Percentiles rank a stretch among this genome's conserved stretches.
Evolutionary conservation across 768 basidiomycete species (phyloP).

Genomic region (Suillus luteus): DNA sequence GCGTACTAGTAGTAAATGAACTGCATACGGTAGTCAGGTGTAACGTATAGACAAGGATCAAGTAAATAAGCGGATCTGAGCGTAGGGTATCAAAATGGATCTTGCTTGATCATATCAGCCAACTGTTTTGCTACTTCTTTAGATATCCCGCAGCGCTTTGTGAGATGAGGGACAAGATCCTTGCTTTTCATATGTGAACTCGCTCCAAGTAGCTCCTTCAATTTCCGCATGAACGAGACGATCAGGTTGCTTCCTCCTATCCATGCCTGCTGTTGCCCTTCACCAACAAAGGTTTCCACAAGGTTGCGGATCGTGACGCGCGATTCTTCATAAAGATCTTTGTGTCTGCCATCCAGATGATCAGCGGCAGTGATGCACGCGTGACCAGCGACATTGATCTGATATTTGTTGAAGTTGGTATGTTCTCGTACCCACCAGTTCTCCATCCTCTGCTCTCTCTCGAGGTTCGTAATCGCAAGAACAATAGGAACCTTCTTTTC

Average conservation of each 20-base stretch:
- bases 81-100: not conserved
- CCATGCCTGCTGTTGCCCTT: slow-evolving; percentile 16
- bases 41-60: not conserved
- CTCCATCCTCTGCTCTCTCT: slow-evolving; percentile 38
- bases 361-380: slow-evolving; percentile 34
- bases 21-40: not conserved
- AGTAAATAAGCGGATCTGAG: not conserved
- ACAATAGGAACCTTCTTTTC: not conserved
- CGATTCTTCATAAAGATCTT: slow-evolving; percentile 19
- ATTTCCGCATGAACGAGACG: not conserved
- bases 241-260: not conserved
- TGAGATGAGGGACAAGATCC: not conserved
- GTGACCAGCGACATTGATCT: slow-evolving; percentile 30
- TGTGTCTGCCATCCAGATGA: slow-evolving; percentile 5
- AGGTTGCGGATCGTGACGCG: not conserved
- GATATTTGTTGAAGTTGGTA: not conserved
- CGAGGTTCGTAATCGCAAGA: slow-evolving; percentile 39
- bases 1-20: not conserved
- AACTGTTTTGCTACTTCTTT: not conserved
- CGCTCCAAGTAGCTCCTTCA: not conserved
- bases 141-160: not conserved
- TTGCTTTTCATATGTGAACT: not conserved
- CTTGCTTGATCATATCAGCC: not conserved
- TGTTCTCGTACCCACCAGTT: slow-evolving; percentile 22
- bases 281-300: slow-evolving; percentile 25